Percentiles rank a stretch among this genome's conserved stretches.
phyloP scores from a whole-genome alignment of 1,139 yeast species.

The Pichia sp. region DNA sequence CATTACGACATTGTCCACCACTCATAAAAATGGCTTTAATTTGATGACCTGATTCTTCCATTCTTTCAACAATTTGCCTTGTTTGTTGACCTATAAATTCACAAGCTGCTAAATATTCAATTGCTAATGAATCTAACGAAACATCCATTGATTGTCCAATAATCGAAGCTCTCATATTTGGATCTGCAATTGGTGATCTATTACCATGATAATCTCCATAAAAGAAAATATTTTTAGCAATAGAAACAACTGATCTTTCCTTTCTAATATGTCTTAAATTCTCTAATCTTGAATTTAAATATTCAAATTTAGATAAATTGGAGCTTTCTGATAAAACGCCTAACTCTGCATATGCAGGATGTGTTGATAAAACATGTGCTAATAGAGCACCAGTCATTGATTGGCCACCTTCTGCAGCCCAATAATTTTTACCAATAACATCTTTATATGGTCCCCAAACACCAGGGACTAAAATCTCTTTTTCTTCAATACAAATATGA shows the following conservation, averaged over 20 bases:
- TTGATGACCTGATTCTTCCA: constrained; percentile 74
- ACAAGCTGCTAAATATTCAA: constrained; percentile 86
- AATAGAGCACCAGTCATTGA: constrained; percentile 92
- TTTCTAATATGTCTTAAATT: constrained; percentile 49
- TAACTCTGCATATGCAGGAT: constrained; percentile 78
- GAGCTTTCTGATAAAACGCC: constrained; percentile 46
- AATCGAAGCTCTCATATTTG: constrained; percentile 86
- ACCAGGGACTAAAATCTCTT: constrained; percentile 87
- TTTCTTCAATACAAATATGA: constrained; percentile 81
- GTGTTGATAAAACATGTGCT: constrained; percentile 83
- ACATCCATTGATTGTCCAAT: constrained; percentile 91
- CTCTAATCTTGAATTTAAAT: constrained; percentile 69
- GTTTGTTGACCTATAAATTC: constrained; percentile 98
- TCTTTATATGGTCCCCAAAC: constrained; percentile 99
- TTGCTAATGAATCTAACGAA: constrained; percentile 75
- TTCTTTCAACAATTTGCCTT: constrained; percentile 83
- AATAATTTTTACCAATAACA: constrained; percentile 77
- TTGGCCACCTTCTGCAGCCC: constrained; percentile 99
- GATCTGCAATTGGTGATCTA: constrained; percentile 94
- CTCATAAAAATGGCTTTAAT: constrained; percentile 78
- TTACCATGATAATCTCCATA: constrained; percentile 97
- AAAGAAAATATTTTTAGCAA: constrained; percentile 81
- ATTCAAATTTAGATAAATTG: constrained; percentile 73
- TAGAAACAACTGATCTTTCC: constrained; percentile 66
- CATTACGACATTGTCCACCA: constrained; percentile 96